Conservation (phyloP, 192 early-diverging fungal genomes). For the Umbelopsis isabellina region DNA sequence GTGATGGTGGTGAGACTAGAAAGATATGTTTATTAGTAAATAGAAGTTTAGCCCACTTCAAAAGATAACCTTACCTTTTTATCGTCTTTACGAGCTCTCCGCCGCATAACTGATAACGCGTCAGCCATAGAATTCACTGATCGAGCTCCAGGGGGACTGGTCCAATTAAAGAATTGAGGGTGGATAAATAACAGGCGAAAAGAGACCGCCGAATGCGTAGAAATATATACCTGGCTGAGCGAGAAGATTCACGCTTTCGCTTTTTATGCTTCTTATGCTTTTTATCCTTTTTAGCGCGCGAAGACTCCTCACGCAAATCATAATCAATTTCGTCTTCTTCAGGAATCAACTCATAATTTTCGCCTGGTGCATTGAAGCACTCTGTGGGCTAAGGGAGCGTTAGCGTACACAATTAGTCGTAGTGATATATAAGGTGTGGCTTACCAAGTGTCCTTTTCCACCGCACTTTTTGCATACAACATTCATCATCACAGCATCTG, state of each 20-base stretch:
- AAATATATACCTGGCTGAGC: not conserved
- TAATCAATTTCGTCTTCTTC: conserved; percentile 30
- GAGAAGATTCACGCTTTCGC: conserved; percentile 39
- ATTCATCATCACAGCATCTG: conserved; percentile 42
- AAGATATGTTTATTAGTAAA: no score
- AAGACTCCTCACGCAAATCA: not conserved
- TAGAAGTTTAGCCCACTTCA: not conserved
- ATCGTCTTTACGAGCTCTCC: not conserved
- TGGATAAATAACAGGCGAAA: not conserved
- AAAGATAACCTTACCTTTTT: conserved; percentile 1
- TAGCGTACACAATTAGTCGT: not conserved
- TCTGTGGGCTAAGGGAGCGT: not conserved
- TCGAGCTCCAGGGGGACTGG: not conserved
- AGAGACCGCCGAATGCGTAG: no score
- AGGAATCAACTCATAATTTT: conserved; percentile 40
- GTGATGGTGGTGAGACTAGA: no score
- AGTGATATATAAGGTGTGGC: not conserved
- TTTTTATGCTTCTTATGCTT: conserved; percentile 57
- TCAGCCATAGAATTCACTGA: not conserved
- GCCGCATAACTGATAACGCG: not conserved
- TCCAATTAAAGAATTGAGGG: not conserved
- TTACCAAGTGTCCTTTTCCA: conserved; percentile 43
- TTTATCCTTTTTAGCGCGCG: conserved; percentile 14
- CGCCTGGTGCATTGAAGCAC: conserved; percentile 29
- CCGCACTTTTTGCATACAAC: conserved; percentile 47